phyloP scores from a whole-genome alignment of 2,329 filamentous ascomycete genomes.

The Aspergillus sp. region DNA sequence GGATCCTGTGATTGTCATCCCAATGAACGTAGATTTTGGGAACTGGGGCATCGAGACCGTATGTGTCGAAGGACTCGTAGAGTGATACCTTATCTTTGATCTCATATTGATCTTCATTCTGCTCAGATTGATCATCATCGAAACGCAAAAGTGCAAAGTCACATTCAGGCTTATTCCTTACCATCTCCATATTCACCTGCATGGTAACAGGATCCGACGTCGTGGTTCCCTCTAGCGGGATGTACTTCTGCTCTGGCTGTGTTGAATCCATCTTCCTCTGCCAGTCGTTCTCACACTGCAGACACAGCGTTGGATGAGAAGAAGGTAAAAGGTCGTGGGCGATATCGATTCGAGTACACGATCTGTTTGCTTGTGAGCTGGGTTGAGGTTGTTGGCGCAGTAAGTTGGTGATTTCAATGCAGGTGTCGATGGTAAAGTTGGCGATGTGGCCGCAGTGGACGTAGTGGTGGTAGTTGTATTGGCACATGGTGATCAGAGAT shows the following conservation, averaged over 20 bases:
- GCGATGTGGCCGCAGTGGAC: conserved; percentile 23
- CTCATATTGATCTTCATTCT: too few relatives aligned
- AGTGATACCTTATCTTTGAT: too few relatives aligned
- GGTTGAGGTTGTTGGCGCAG: conserved; percentile 7
- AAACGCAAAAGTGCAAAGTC: too few relatives aligned
- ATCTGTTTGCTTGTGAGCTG: too few relatives aligned
- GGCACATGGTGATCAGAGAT: conserved; percentile 16
- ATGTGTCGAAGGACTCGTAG: too few relatives aligned
- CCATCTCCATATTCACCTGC: not conserved
- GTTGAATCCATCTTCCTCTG: too few relatives aligned
- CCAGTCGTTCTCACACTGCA: conserved; percentile 10
- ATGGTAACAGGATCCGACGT: not conserved
- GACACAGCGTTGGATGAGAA: conserved; percentile 2
- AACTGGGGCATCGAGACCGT: too few relatives aligned
- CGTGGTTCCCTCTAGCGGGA: not conserved
- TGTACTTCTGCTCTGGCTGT: not conserved
- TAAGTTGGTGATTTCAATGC: conserved; percentile 13
- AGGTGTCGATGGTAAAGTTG: conserved; percentile 19
- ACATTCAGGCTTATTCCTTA: not conserved
- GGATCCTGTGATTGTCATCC: too few relatives aligned
- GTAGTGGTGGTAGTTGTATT: conserved; percentile 22
- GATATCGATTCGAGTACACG: conserved; percentile 3
- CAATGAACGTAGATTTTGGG: too few relatives aligned
- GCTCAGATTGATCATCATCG: too few relatives aligned
- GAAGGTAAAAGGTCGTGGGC: conserved; percentile 9